A percentile compares a stretch with the other conserved stretches of the same genome.
Evolutionary conservation across 306 rosid species (phyloP).

Genomic region (Nissolia schottii): DNA sequence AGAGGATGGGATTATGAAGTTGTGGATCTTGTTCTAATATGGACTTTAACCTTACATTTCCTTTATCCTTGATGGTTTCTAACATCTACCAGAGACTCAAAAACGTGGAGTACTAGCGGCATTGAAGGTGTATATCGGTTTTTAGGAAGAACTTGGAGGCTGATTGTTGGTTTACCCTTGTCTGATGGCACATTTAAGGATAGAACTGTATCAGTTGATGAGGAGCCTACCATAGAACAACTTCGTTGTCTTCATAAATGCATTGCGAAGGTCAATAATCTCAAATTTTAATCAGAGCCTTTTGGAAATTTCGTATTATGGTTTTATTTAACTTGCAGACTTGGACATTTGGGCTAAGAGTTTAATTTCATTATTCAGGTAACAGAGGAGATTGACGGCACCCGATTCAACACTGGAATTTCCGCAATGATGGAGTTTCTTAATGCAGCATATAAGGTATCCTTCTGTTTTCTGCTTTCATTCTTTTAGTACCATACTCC

Average conservation of each 20-base stretch:
- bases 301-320: constrained; percentile 1
- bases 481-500: background rate
- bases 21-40: constrained; percentile 8
- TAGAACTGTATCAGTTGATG: constrained; percentile 74
- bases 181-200: constrained; percentile 74
- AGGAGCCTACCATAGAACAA: constrained; percentile 75
- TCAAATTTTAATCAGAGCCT: constrained; percentile 14
- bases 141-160: constrained; percentile 93
- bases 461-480: background rate
- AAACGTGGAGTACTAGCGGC: constrained; percentile 90
- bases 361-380: constrained; percentile 55
- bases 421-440: constrained; percentile 98
- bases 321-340: constrained; percentile 12
- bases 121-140: constrained; percentile 95
- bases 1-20: background rate
- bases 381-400: constrained; percentile 87
- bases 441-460: constrained; percentile 84
- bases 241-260: constrained; percentile 88
- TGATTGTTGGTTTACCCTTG: constrained; percentile 76
- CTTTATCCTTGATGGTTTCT: constrained; percentile 16
- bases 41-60: constrained; percentile 19
- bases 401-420: constrained; percentile 96
- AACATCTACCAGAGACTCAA: constrained; percentile 63
- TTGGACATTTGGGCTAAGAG: constrained; percentile 31
- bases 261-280: constrained; percentile 75